phyloP scores from a whole-genome alignment of 805 yeast species.

The Saturnispora ahearnii region DNA sequence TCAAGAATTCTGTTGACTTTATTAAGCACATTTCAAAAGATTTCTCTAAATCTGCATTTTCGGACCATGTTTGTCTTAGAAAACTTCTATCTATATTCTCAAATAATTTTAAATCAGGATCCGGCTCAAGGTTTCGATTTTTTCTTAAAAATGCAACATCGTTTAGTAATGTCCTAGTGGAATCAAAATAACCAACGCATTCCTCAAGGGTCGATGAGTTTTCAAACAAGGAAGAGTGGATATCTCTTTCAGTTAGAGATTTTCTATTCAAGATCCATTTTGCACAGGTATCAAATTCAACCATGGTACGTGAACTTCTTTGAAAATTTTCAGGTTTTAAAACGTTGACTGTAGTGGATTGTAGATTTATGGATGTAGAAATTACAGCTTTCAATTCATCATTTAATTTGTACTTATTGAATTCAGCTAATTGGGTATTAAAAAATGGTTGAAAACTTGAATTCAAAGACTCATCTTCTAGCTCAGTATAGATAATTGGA shows the following conservation, averaged over 20 bases:
- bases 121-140: conserved; percentile 26
- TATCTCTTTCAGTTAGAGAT: conserved; percentile 33
- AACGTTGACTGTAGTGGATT: conserved; percentile 19
- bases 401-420: conserved; percentile 23
- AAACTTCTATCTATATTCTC: conserved; percentile 22
- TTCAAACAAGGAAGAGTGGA: conserved; percentile 36
- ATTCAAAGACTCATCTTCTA: not conserved
- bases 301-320: conserved; percentile 50
- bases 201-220: conserved; percentile 1
- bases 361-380: conserved; percentile 13
- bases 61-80: conserved; percentile 32
- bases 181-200: conserved; percentile 26
- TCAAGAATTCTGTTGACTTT: conserved; percentile 14
- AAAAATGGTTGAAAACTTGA: conserved; percentile 16
- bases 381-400: conserved; percentile 29
- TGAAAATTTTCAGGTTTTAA: conserved; percentile 28
- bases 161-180: conserved; percentile 49
- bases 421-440: conserved; percentile 17
- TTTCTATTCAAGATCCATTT: conserved; percentile 51
- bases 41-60: conserved; percentile 29
- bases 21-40: conserved; percentile 26
- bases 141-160: conserved; percentile 49
- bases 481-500: conserved; percentile 33
- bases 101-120: conserved; percentile 19
- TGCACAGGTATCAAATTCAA: conserved; percentile 67